phyloP scores from a whole-genome alignment of 1,284 basidiomycete species.

The Fistulina hepatica region DNA sequence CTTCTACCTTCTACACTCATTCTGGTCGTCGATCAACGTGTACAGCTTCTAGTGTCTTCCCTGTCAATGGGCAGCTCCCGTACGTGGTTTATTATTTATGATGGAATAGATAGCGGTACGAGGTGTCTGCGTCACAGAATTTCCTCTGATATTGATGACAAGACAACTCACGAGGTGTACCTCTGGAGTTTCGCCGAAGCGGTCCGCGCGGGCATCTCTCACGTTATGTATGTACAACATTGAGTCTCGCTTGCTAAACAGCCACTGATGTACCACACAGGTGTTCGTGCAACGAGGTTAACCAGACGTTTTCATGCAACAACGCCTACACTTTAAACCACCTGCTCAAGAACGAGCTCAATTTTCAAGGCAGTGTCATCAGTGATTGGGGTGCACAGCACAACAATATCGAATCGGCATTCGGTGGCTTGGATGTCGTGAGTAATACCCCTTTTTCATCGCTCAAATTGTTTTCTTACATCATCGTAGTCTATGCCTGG shows the following conservation, averaged over 20 bases:
- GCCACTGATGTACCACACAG: neutral
- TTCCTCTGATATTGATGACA: conserved; percentile 49
- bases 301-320: conserved; percentile 44
- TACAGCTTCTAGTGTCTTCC: too few species aligned
- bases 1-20: too few species aligned
- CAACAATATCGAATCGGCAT: too few species aligned
- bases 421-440: too few species aligned
- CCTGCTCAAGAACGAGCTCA: conserved; percentile 51
- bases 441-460: too few species aligned
- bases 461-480: too few species aligned
- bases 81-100: too few species aligned
- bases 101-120: too few species aligned
- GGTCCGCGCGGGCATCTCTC: conserved; percentile 35
- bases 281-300: conserved; percentile 20
- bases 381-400: conserved; percentile 42
- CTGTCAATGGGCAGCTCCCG: too few species aligned
- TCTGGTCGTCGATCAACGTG: too few species aligned
- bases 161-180: conserved; percentile 29
- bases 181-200: conserved; percentile 33
- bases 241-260: neutral
- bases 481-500: too few species aligned
- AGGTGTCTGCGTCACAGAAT: conserved; percentile 25
- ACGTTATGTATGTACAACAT: conserved; percentile 36
- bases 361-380: conserved; percentile 35
- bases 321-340: conserved; percentile 45